Conservation (phyloP, 1,284 basidiomycete genomes). For the Ceratobasidium sp. region DNA sequence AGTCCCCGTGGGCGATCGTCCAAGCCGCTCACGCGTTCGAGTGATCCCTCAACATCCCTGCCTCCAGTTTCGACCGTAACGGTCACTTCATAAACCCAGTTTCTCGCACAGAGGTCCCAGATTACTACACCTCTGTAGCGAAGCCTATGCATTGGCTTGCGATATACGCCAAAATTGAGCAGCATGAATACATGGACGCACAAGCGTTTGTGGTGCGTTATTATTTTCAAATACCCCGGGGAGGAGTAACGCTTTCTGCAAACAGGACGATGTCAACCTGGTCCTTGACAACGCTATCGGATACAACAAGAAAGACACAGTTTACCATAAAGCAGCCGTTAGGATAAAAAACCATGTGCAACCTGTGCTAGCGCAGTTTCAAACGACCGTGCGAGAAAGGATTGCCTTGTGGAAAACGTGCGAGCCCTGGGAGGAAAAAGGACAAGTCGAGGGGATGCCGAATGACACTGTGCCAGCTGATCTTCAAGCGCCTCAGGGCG, state of each 20-base stretch:
- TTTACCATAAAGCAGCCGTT: constrained; percentile 75
- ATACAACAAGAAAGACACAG: constrained; percentile 82
- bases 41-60: constrained; percentile 24
- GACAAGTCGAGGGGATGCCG: not conserved
- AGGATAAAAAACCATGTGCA: constrained; percentile 68
- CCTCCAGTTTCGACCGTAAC: constrained; percentile 70
- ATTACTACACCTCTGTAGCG: constrained; percentile 89
- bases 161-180: constrained; percentile 81
- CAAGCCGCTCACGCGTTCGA: not conserved
- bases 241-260: constrained; percentile 17
- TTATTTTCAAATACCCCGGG: not conserved
- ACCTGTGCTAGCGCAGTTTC: constrained; percentile 67
- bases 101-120: constrained; percentile 79
- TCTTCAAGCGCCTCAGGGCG: not conserved
- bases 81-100: constrained; percentile 84
- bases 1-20: constrained; percentile 48
- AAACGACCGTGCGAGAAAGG: constrained; percentile 46
- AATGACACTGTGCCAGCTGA: not conserved
- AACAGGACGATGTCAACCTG: constrained; percentile 79
- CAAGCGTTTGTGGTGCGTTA: constrained; percentile 73
- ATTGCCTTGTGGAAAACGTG: constrained; percentile 10
- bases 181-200: constrained; percentile 77
- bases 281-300: constrained; percentile 85
- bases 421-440: constrained; percentile 4
- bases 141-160: constrained; percentile 88